Percentiles rank a stretch among this genome's conserved stretches.
Evolutionary conservation across 495 filamentous ascomycete species (phyloP).

Genomic region (Xylaria nigripes): DNA sequence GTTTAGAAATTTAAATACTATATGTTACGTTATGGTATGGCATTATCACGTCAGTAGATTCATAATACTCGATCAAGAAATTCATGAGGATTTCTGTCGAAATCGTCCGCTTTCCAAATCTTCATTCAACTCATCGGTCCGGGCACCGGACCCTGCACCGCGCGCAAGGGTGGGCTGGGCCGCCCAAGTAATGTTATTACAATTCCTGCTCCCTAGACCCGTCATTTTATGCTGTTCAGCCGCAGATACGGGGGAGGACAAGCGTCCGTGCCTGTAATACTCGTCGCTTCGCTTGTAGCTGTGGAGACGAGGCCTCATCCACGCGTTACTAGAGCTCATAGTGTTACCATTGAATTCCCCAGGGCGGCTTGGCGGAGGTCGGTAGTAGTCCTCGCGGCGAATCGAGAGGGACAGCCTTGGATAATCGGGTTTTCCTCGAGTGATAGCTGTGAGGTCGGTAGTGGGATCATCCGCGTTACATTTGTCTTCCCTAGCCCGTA

Average conservation of each 20-base stretch:
- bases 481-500: too few relatives aligned
- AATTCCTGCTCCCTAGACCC: constrained; percentile 15
- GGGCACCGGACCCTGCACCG: background rate
- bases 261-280: constrained; percentile 6
- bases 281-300: constrained; percentile 18
- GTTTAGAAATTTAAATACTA: background rate
- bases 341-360: background rate
- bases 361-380: background rate
- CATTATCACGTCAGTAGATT: background rate
- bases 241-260: constrained; percentile 14
- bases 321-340: background rate
- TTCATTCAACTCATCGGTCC: constrained; percentile 9
- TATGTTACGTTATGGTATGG: background rate
- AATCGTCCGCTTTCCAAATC: constrained; percentile 21
- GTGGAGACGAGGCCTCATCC: constrained; percentile 6
- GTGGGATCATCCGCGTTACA: too few relatives aligned
- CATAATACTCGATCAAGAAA: too few relatives aligned
- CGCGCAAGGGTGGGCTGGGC: constrained; percentile 14
- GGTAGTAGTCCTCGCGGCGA: constrained; percentile 9
- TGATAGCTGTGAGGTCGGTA: background rate
- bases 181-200: constrained; percentile 12
- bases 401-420: constrained; percentile 17
- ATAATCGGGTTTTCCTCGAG: background rate
- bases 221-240: constrained; percentile 6
- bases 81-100: too few relatives aligned